Evolutionary conservation across 805 yeast species (phyloP).

Genomic region (Barnettozyma vustinii): DNA sequence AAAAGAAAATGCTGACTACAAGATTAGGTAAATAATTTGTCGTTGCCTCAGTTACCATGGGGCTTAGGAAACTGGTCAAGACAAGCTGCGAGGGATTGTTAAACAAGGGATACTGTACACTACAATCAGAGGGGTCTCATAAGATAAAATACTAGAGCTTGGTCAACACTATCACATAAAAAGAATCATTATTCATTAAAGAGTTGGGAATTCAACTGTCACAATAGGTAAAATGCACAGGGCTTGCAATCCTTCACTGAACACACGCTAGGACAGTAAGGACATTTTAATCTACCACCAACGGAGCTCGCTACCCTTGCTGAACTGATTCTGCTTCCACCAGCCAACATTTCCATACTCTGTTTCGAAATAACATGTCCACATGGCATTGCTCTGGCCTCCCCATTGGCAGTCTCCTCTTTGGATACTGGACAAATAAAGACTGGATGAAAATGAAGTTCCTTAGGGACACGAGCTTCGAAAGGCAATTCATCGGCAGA

Average conservation of each 20-base stretch:
- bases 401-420: conserved; percentile 54
- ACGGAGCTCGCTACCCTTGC: conserved; percentile 13
- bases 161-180: too few species aligned
- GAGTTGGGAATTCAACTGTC: neutral
- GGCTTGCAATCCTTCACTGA: conserved; percentile 36
- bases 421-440: conserved; percentile 70
- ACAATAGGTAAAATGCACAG: conserved; percentile 32
- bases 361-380: conserved; percentile 57
- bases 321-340: neutral
- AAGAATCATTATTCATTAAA: neutral
- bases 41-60: too few species aligned
- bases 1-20: neutral
- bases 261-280: conserved; percentile 59
- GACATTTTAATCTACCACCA: conserved; percentile 56
- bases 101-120: too few species aligned
- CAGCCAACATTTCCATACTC: conserved; percentile 43
- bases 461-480: conserved; percentile 49
- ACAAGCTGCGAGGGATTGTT: too few species aligned
- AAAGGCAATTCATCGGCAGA: conserved; percentile 57
- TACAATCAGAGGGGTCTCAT: too few species aligned
- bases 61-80: too few species aligned
- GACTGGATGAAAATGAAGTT: conserved; percentile 52
- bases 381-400: conserved; percentile 60
- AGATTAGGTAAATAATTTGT: neutral
- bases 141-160: too few species aligned